Base-by-base conservation (phyloP, 129 eudicot species). In the Escallonia herrerae region DNA sequence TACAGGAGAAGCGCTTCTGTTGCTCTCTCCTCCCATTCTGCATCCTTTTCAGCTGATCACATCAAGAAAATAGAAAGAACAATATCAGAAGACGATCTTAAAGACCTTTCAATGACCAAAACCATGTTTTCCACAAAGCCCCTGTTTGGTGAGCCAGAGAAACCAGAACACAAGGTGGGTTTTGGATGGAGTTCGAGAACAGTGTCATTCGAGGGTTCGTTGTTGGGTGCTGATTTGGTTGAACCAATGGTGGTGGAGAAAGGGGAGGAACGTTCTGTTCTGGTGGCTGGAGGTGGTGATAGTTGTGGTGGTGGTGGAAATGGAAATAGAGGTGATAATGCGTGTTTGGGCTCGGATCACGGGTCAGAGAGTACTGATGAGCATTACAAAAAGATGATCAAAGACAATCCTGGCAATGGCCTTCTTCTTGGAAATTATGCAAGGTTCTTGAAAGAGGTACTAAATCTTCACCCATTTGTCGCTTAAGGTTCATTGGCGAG, bases 341-440 rank as follows among this genome's bases (percentile, higher is more conserved):
- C n/a, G 64, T 11, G 15, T 40, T 40, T 43, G 43, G 64, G 43
- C 40, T 60, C 3, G 15, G 22, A 60, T 3, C 48, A 60, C 44
- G 52, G 66, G 33, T 62, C 44, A n/a, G 66, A 62, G 40, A 62
- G 40, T n/a, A 15, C 37, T 43, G 66, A 62, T 43, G 51, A 62
- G 48, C 44, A 62, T 45, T 62, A 62, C 33, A 52, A 62, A 33
- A 46, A 44, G 40, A 13, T 62, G 53, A 43, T 62, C 22, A 62
- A 62, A 46, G 39, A 37, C 22, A 44, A 62, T 43, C 66, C 66
- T 15, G 38, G 51, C 7, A 62, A 62, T 62, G 66, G 53, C 33
- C 66, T 62, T 5, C 52, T 62, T 62, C 53, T 62, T 41, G 50
- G 51, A 43, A 62, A 62, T 13, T 62, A 62, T 62, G 66, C 66